These are phyloP conservation scores for Fusarium veterinarium DNA, from an alignment of 2,329 filamentous ascomycete genomes.

Conservation along the genomic window DNA sequence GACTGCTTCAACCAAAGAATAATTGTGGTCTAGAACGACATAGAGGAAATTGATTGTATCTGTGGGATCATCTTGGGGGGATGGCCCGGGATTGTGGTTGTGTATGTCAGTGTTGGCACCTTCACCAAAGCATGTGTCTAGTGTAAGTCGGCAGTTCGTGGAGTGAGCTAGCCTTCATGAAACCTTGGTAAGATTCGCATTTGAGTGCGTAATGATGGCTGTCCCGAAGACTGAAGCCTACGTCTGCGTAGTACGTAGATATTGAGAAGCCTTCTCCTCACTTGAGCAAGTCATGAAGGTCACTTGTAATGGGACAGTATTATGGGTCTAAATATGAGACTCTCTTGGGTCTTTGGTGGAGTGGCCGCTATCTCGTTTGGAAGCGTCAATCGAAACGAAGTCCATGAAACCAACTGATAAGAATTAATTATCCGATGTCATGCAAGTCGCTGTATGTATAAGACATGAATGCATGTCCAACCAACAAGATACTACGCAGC, in stretches of 20 bases:
- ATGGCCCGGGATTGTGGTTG: not conserved
- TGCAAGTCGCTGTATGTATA: not conserved
- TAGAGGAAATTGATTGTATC: rapidly evolving
- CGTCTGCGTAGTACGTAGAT: not conserved
- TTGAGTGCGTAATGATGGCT: not conserved
- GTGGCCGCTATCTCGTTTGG: not conserved
- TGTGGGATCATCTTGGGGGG: rapidly evolving
- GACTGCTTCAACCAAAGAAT: not conserved
- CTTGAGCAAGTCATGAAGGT: not conserved
- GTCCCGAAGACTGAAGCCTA: not conserved
- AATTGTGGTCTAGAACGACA: too few species aligned
- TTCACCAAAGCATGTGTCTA: not conserved
- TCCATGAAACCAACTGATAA: not conserved
- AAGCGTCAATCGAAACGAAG: not conserved
- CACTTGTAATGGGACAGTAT: not conserved
- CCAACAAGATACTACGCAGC: not conserved
- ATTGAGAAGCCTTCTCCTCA: not conserved
- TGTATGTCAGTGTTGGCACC: not conserved
- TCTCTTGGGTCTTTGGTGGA: not conserved
- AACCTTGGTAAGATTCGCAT: not conserved
- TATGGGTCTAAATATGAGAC: not conserved
- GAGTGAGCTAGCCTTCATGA: not conserved
- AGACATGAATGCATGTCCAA: not conserved
- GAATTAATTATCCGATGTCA: not conserved
- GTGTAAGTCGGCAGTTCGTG: not conserved